Evolutionary conservation across 257 asterid species (phyloP).

Genomic region (Ilex aquifolium): DNA sequence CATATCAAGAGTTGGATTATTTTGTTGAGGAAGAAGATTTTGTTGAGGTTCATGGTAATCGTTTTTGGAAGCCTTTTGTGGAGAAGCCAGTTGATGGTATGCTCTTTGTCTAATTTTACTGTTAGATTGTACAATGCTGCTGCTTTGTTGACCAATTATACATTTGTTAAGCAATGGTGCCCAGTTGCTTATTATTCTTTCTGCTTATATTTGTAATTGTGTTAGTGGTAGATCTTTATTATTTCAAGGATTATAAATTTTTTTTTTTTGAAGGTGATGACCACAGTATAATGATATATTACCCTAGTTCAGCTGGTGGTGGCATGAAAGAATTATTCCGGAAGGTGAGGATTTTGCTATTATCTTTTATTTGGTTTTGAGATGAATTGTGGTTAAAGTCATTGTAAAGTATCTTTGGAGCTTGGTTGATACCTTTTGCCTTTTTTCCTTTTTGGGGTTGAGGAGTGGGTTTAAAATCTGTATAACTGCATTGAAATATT

Average conservation of each 20-base stretch:
- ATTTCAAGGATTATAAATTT: conserved; percentile 11
- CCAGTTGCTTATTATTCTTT: not conserved
- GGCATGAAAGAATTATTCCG: conserved; percentile 97
- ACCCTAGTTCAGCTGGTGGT: conserved; percentile 99
- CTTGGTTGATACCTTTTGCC: conserved; percentile 1
- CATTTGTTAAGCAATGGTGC: not conserved
- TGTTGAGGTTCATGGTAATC: conserved; percentile 80
- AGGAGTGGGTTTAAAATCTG: not conserved
- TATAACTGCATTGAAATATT: not conserved
- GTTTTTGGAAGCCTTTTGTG: conserved; percentile 95
- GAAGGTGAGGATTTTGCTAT: conserved; percentile 49
- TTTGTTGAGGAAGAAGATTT: conserved; percentile 93
- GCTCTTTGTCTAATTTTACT: conserved; percentile 1
- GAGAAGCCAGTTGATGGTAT: conserved; percentile 95
- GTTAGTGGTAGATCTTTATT: conserved; percentile 3
- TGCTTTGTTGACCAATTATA: conserved; percentile 6
- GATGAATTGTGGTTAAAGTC: not conserved
- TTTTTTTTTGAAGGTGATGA: conserved; percentile 74
- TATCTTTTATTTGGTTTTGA: conserved; percentile 3
- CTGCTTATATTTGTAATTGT: not conserved
- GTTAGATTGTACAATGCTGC: conserved; percentile 5
- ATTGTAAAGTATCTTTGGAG: not conserved
- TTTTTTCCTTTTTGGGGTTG: not conserved
- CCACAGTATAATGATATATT: conserved; percentile 94
- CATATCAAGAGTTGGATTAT: conserved; percentile 78